Base-by-base conservation (phyloP, 305 asterid species). In the Solanum chacoense region DNA sequence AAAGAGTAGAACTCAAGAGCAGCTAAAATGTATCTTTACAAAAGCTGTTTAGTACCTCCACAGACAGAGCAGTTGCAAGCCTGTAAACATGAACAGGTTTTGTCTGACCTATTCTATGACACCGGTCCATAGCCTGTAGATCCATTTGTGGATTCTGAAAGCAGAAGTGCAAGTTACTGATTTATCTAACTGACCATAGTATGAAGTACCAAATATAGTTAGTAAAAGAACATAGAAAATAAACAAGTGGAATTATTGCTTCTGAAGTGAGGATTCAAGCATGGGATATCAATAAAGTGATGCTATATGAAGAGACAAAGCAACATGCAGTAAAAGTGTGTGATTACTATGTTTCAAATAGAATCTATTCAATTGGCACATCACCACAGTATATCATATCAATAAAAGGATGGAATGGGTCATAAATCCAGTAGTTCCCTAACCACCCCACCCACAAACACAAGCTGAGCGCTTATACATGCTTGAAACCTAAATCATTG, bases 31-130 rank as follows among this genome's bases (percentile, higher is more conserved):
- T 50, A 55, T 34, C 69, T 32, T 55, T 59, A 55, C 45, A 32
- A 55, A 31, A 34, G 24, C 22, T 16, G 50, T 6, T 4, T 24
- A 42, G 50, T 91, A 97, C 99, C 98, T 97, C 99, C 76, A 97
- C 94, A 20, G 99, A 97, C 85, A 94, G 99, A 85, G 99, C 98
- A 88, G 99, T 96, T 77, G 97, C 94, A 63, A 97, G 96, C 92
- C 99, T 93, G 94, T 96, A 97, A 77, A 97, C 99, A 91, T 97
- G 99, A 90, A 96, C 99, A 79, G 99, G 99, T 91, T 96, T 97
- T 69, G 99, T 97, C 93, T 97, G 99, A 89, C 99, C 99, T 76
- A 97, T 97, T 89, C 99, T 94, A 86, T 97, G 99, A 73, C 99
- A 97, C 84, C 99, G 90, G 83, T 97, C 99, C 99, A 97, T 97